Evolutionary conservation across 1,139 yeast species (phyloP), one percentile per base, ranked within the genome.

Genomic region (Geotrichum phurueaensis): DNA sequence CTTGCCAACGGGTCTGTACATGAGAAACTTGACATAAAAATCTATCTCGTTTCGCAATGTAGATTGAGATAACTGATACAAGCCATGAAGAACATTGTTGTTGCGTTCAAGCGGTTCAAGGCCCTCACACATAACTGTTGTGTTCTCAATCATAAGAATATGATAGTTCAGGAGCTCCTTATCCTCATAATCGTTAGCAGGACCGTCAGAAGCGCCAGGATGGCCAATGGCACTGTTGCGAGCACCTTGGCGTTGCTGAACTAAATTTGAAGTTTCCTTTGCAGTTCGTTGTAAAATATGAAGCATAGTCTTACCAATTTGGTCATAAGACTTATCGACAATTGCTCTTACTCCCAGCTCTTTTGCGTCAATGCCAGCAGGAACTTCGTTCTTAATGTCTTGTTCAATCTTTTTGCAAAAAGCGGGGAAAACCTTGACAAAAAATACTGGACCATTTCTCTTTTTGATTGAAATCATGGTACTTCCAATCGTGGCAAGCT

Each of bases 1-100:
- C 69, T 84, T 86, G 5, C 90, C 95, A 70, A 89, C 74, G 29
- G 84, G 80, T 61, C 81, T 80, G 66, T 79, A 79, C 65, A 86
- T 76, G 10, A 85, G 78, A 58, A 75, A 76, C 36, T 73, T 75
- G 58, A 87, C 83, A 59, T 86, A 84, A 3, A 72, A 65, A 5
- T 76, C 78, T 55, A 83, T 74, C 65, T 82, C 81, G 1, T 67
- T 67, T 59, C 78, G 78, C 74, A 84, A 80, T 1, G 74, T 68
- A 7, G 71, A 68, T 60, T 72, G 73, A 2, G 80, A 74, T 10
- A 66, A 64, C 15, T 65, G 76, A 56, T 76, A 73, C 29, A 70
- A 49, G 70, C 68, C 51, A 51, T 67, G 66, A 18, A 71, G 62
- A 29, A 74, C 73, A 0, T 69, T 64, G 20, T 73, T 72, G 47